Base-by-base conservation (phyloP, 2,329 filamentous ascomycete genomes). In the Hypoxylon sp. region DNA sequence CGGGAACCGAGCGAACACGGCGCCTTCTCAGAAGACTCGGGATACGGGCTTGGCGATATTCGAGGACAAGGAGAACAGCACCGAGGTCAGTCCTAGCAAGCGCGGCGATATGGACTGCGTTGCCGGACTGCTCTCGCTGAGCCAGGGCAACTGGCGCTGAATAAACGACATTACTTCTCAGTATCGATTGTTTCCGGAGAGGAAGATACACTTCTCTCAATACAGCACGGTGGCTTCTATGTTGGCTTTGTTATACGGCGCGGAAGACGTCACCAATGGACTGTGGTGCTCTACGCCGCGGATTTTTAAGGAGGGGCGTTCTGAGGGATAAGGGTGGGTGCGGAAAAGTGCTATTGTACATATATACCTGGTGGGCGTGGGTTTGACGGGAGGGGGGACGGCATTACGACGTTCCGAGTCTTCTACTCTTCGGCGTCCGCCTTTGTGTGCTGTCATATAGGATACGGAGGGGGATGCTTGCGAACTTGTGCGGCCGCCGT, bases 111-210 rank as follows among this genome's bases (percentile, higher is more conserved):
- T 97, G 76, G 93, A 96, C 74, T 96, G 93, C 73, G 90, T 97
- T 48, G 92, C 94, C 56, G 93, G 93, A n/a, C 79, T 98, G 67
- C 77, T 97, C 66, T 94, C 92, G 52, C 82, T 98, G 47, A 96
- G 93, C 72, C 92, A 97, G 79, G 94, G 94, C n/a, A 92, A 92
- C 73, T 97, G 94, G 93, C 85, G 87, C 73, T 91, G 78, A 85
- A 47, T 4, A 6, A 10, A 3, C 37, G 6, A 19, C n/a, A 7
- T 6, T 41, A n/a, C 37, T 19, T 15, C n/a, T 44, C 19, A 32
- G 7, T 6, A 15, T 3, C 19, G 11, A 41, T 41, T 41, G 11
- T 6, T 19, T 41, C 7, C 15, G 22, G 7, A 26, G 11, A 46
- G 20, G 19, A 2, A 2, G 13, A 15, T 15, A 10, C 8, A 19